A percentile compares a stretch with the other conserved stretches of the same genome.
Conservation (phyloP, 2,329 filamentous ascomycete species). For the Tolypocladium cylindrosporum region DNA sequence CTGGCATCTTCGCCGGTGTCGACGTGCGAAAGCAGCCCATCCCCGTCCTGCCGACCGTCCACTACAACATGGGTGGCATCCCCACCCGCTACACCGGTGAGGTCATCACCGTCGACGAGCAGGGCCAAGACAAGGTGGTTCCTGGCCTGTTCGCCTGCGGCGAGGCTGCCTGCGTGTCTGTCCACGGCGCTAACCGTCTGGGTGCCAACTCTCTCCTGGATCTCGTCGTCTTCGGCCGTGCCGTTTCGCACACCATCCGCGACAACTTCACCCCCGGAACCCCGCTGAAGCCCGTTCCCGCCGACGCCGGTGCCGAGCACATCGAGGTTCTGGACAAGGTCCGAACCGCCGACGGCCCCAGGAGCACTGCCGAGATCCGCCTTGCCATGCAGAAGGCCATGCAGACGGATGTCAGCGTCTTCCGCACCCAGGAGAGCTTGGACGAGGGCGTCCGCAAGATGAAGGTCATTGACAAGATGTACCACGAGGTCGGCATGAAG, state of each 20-base stretch:
- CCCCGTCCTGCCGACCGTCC: slow-evolving; percentile 88
- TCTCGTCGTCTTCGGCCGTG: slow-evolving; percentile 94
- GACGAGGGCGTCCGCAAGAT: slow-evolving; percentile 90
- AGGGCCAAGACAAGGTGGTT: slow-evolving; percentile 85
- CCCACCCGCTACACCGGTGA: slow-evolving; percentile 96
- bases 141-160: slow-evolving; percentile 93
- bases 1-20: slow-evolving; percentile 92
- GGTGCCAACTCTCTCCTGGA: slow-evolving; percentile 97
- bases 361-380: slow-evolving; percentile 81
- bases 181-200: slow-evolving; percentile 95
- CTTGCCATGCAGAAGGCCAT: slow-evolving; percentile 95
- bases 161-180: slow-evolving; percentile 94
- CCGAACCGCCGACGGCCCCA: slow-evolving; percentile 73
- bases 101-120: slow-evolving; percentile 78
- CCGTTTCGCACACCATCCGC: slow-evolving; percentile 92
- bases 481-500: slow-evolving; percentile 82
- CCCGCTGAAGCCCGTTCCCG: slow-evolving; percentile 67
- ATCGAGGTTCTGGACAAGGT: slow-evolving; percentile 80
- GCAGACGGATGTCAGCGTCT: slow-evolving; percentile 95
- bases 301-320: slow-evolving; percentile 80
- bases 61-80: slow-evolving; percentile 99
- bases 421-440: slow-evolving; percentile 87
- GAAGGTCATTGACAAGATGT: slow-evolving; percentile 70
- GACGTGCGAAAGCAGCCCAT: slow-evolving; percentile 97
- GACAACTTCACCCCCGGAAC: slow-evolving; percentile 83